Percentiles rank a stretch among this genome's conserved stretches.
Evolutionary conservation across 2,329 filamentous ascomycete species (phyloP).

Genomic region (Xylaria sp.): DNA sequence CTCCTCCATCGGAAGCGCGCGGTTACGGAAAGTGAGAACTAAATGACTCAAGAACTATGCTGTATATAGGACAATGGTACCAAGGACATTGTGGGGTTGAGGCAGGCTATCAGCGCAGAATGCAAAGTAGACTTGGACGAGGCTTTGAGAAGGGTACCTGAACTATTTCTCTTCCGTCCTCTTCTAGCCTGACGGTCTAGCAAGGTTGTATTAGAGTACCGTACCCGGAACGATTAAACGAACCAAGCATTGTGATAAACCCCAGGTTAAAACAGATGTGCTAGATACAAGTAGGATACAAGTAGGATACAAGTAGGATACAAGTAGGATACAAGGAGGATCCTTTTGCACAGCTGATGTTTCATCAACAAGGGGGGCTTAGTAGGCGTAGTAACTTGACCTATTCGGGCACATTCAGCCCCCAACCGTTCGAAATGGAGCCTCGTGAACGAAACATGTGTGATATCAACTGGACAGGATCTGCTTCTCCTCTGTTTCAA

Average conservation of each 20-base stretch:
- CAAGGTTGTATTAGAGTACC: background rate
- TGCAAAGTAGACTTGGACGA: background rate
- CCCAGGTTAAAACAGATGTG: background rate
- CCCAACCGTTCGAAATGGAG: background rate
- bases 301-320: no score
- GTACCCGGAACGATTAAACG: background rate
- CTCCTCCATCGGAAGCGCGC: background rate
- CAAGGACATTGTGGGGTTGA: background rate
- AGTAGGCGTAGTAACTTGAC: background rate
- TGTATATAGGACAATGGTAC: no score
- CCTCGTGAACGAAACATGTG: background rate
- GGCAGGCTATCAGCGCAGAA: background rate
- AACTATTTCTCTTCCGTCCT: background rate
- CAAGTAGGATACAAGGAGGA: no score
- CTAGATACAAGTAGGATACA: no score
- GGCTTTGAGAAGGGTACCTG: background rate
- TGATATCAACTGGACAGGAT: background rate
- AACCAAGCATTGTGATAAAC: background rate
- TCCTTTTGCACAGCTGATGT: background rate
- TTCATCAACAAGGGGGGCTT: background rate
- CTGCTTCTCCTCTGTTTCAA: background rate
- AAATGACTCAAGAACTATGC: background rate
- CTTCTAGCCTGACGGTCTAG: background rate
- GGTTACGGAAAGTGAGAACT: background rate
- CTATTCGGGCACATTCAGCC: background rate